Evolutionary conservation across 2,329 filamentous ascomycete species (phyloP), one percentile per base, ranked within the genome.

Genomic region (Uncinocarpus reesii): DNA sequence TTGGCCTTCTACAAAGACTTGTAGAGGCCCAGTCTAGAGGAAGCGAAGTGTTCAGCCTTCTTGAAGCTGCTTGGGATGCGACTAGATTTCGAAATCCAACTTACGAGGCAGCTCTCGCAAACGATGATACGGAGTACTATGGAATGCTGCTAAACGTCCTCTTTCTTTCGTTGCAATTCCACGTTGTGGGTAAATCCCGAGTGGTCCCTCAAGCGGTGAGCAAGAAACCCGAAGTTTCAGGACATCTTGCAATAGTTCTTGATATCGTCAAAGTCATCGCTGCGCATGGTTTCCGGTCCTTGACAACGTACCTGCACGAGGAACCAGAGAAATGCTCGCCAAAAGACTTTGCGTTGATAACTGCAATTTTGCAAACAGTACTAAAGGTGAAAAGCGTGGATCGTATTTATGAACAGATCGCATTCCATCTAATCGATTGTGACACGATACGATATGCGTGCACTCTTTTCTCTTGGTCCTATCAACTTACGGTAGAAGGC

Each of bases 381-480:
- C 73, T 96, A 13, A 80, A 81, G 53, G 77, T 95, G 24, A 86
- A 87, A 0, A 81, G 83, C 41, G 81, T 86, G 51, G 79, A 84
- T 47, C 77, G 84, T 55, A 78, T 80, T 42, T 80, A 84, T 53
- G 73, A 77, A 11, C 82, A 87, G 56, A 77, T 90, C 31, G 74
- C 86, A 1, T 78, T 79, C 40, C 81, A 88, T 61, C 71, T 83
- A 47, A 67, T 74, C n/a, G 73, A 77, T 52, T 74, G 73, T 48
- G 81, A 84, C 54, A 82, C 83, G 1, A 76, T 86, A 38, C 84
- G 90, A 58, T 84, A 88, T 52, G 89, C 88, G 0, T 81, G 83
- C 4, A 87, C 85, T 28, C 75, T 98, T 4, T 96, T 90, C 66
- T 95, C 88, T 0, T 98, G 92, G 92, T 80, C 90, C 3, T 88